Evolutionary conservation across 176 grass and related monocot species (phyloP).

Genomic region (Melocanna baccifera): DNA sequence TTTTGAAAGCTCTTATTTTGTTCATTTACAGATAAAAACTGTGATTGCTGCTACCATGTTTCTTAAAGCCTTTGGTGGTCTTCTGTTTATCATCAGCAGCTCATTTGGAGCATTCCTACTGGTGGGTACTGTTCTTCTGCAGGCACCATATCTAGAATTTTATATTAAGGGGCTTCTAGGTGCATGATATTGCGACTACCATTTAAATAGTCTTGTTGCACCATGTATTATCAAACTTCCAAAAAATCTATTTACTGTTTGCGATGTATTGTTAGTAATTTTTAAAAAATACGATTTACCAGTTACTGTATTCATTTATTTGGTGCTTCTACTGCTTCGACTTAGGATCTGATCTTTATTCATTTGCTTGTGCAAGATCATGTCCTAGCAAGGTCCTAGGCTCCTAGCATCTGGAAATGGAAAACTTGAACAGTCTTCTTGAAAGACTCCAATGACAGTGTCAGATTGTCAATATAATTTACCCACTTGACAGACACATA

Average conservation of each 20-base stretch:
- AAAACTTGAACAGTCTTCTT: not conserved
- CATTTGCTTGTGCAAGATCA: not conserved
- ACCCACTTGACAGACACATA: not conserved
- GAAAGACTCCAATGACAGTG: not conserved
- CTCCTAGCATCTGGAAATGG: not conserved
- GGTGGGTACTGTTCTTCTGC: constrained; percentile 32
- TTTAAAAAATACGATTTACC: not conserved
- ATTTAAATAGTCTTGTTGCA: not conserved
- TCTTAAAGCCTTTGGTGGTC: constrained; percentile 69
- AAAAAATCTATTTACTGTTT: not conserved
- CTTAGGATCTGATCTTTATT: not conserved
- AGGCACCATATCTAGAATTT: not conserved
- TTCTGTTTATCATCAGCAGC: constrained; percentile 68
- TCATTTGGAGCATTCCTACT: constrained; percentile 60
- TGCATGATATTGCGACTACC: not conserved
- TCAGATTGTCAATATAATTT: not conserved
- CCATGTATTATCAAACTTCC: not conserved
- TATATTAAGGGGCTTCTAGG: not conserved
- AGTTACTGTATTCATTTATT: not conserved
- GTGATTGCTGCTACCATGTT: constrained; percentile 54
- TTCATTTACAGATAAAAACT: constrained; percentile 55
- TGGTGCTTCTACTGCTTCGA: not conserved
- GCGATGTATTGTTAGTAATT: not conserved
- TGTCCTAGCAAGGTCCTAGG: not conserved
- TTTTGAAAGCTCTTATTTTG: not conserved